Conservation (phyloP, 2,329 filamentous ascomycete genomes). For the Phyllachora maydis region DNA sequence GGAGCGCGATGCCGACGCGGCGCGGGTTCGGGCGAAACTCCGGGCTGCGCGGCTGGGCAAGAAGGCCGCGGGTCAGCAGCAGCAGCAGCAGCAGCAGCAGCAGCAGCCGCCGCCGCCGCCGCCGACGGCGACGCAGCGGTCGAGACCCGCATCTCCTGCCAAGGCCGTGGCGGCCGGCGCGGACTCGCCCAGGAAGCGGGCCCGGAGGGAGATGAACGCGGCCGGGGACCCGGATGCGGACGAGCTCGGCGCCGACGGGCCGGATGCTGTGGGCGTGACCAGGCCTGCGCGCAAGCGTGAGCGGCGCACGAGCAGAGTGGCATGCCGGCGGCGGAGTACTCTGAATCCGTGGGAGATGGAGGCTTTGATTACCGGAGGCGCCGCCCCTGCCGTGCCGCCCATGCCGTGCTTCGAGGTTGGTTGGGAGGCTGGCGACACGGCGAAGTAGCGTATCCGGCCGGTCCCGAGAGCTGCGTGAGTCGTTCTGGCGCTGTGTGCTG, state of each 20-base stretch:
- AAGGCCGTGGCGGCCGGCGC: slow-evolving; percentile 5
- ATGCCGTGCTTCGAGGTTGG: too few species aligned
- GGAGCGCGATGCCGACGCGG: slow-evolving; percentile 41
- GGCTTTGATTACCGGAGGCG: too few species aligned
- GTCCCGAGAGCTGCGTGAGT: too few species aligned
- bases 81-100: slow-evolving; percentile 6
- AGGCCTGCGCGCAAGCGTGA: slow-evolving; percentile 20
- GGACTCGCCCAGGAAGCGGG: slow-evolving; percentile 9
- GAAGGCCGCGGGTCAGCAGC: slow-evolving; percentile 4
- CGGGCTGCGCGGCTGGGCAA: slow-evolving; percentile 25
- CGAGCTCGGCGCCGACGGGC: background rate
- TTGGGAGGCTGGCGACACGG: too few species aligned
- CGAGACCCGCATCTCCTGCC: slow-evolving; percentile 4
- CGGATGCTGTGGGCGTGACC: background rate
- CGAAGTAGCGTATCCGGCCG: too few species aligned
- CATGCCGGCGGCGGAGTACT: slow-evolving; percentile 50
- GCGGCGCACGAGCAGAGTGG: slow-evolving; percentile 28
- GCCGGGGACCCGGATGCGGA: slow-evolving; percentile 1
- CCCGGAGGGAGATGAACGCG: slow-evolving; percentile 2
- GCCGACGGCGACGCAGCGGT: slow-evolving; percentile 6
- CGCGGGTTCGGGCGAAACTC: slow-evolving; percentile 39
- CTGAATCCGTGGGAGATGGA: slow-evolving; percentile 57
- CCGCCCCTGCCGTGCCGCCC: too few species aligned
- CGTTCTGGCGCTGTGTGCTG: too few species aligned
- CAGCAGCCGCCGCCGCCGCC: too few species aligned